Conservation (phyloP, 192 early-diverging fungal genomes). For the Polychytrium aggregatum region DNA sequence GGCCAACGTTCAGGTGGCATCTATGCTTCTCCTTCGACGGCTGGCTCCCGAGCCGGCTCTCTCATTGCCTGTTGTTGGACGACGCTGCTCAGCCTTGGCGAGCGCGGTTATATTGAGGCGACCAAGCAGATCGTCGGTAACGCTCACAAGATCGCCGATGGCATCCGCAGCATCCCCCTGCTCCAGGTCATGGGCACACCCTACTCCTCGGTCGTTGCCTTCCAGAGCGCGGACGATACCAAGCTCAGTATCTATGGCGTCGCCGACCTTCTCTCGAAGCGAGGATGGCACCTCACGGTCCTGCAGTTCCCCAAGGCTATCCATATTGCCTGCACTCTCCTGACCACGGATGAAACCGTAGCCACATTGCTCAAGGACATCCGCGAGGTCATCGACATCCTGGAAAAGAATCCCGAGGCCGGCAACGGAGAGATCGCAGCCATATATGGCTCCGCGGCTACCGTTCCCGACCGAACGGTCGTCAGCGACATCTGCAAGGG, state of each 20-base stretch:
- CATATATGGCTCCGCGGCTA: conserved; percentile 87
- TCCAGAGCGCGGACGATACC: conserved; percentile 53
- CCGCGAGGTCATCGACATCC: conserved; percentile 53
- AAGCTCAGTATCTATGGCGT: conserved; percentile 83
- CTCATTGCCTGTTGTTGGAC: conserved; percentile 96
- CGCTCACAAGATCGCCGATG: conserved; percentile 54
- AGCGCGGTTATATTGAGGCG: conserved; percentile 71
- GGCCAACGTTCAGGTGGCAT: conserved; percentile 82
- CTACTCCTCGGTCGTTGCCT: conserved; percentile 67
- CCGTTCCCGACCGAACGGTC: conserved; percentile 73
- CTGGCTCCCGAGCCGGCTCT: conserved; percentile 83
- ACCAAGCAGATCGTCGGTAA: conserved; percentile 71
- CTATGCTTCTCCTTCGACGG: conserved; percentile 84
- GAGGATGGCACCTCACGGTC: conserved; percentile 78
- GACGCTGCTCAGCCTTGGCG: conserved; percentile 78
- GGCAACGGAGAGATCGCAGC: conserved; percentile 70
- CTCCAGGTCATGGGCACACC: conserved; percentile 82
- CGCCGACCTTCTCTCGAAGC: conserved; percentile 65
- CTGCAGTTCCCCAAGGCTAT: conserved; percentile 82
- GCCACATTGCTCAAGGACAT: conserved; percentile 70
- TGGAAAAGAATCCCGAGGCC: conserved; percentile 55
- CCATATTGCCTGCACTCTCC: conserved; percentile 82
- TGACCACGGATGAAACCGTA: conserved; percentile 51
- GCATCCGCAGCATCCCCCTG: conserved; percentile 22
- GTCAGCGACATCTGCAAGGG: conserved; percentile 76